Evolutionary conservation across 331 rosid species (phyloP), one percentile per base, ranked within the genome.

Genomic region (Quercus lobata): DNA sequence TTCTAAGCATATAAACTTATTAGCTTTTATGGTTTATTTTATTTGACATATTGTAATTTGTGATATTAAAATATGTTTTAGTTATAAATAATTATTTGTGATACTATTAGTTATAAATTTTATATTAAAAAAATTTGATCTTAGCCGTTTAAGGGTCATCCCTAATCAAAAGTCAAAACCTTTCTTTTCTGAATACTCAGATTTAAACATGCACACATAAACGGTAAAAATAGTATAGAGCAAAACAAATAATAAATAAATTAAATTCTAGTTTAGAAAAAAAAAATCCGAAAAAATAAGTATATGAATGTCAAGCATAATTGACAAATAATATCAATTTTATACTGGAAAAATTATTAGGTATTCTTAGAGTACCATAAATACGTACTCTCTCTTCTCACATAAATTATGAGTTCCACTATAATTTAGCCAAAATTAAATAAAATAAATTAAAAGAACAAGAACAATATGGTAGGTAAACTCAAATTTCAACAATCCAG

Each of bases 341-440:
- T 16, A 61, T n/a, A 71, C 0, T 4, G 21, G 1, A 32, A 32
- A 32, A 32, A 32, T 32, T 32, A 32, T 5, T 32, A 32, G 0
- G 6, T 32, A 32, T 5, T 32, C 6, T 32, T 0, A 1, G 2
- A 34, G 0, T 34, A 34, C 0, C 6, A 32, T 34, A 34, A 34
- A 34, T 34, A 0, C 6, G 1, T 32, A 32, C 0, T 32, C 0
- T 1, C 0, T 5, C 37, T 0, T 34, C 1, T 5, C 1, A 34
- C 37, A 34, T 34, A 34, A 34, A 34, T 34, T 0, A 1, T 34
- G 1, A 1, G 7, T 34, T 1, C 0, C 0, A 1, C 7, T 0
- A 5, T 32, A 32, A 5, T 32, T 35, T 21, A 6, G 8, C 3
- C 21, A 79, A 19, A n/a, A 65, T 5, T 15, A 21, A 37, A 55